Conservation (phyloP, 164 flowering plant genomes). For the Magnolia kwangsiensis region DNA sequence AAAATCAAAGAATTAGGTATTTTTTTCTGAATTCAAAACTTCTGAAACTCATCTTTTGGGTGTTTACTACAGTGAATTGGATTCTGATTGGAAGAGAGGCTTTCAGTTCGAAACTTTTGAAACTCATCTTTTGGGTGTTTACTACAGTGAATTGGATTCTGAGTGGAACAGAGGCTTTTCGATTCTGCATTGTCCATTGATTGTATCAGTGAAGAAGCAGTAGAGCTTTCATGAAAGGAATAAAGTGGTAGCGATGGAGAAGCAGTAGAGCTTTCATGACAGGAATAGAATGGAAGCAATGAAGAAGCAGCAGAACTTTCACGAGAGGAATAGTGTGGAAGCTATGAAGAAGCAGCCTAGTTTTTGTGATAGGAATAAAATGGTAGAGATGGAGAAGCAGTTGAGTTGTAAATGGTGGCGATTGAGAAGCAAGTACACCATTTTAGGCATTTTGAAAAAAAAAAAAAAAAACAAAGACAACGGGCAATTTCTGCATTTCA, state of each 20-base stretch:
- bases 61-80: background rate
- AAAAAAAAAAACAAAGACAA: no score
- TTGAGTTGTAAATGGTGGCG: conserved; percentile 42
- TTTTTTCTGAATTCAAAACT: background rate
- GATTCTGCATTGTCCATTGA: background rate
- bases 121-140: background rate
- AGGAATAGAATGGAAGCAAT: conserved; percentile 29
- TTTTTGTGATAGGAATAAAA: no score
- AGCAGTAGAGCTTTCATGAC: conserved; percentile 43
- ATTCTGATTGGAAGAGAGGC: background rate
- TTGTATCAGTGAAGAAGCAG: background rate
- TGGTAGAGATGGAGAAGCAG: conserved; percentile 37
- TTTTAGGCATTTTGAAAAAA: no score
- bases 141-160: background rate
- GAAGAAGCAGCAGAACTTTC: conserved; percentile 41
- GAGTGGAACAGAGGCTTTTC: background rate
- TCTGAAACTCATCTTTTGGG: background rate
- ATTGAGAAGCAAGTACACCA: conserved; percentile 63
- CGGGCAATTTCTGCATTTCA: no score
- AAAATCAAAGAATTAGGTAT: background rate
- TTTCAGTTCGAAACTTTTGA: background rate
- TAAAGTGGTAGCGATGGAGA: conserved; percentile 27
- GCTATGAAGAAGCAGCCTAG: background rate
- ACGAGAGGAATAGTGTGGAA: background rate
- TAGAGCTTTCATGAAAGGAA: background rate